phyloP scores from a whole-genome alignment of 1,139 yeast species.

The Debaryomyces subglobosus region DNA sequence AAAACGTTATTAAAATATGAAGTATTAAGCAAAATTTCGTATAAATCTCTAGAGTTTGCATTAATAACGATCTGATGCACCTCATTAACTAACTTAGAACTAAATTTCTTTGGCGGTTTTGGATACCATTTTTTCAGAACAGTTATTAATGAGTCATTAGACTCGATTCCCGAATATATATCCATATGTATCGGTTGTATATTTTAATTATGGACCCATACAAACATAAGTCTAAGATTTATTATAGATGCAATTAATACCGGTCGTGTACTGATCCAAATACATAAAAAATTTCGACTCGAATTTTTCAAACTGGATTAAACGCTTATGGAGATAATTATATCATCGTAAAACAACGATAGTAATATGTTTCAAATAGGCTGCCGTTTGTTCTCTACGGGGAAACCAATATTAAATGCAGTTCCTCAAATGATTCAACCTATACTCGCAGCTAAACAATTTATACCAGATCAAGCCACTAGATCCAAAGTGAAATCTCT shows the following conservation, averaged over 20 bases:
- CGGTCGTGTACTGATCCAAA: background rate
- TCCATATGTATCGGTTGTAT: background rate
- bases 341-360: background rate
- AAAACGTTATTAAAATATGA: constrained; percentile 31
- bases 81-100: constrained; percentile 21
- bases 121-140: constrained; percentile 23
- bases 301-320: constrained; percentile 8
- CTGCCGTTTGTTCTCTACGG: constrained; percentile 24
- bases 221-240: background rate
- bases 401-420: constrained; percentile 16
- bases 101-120: constrained; percentile 20
- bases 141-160: constrained; percentile 1
- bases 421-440: constrained; percentile 24
- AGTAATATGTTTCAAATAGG: constrained; percentile 21
- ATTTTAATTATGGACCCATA: background rate
- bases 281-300: constrained; percentile 5
- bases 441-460: constrained; percentile 37
- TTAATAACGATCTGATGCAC: constrained; percentile 21
- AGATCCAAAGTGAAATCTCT: constrained; percentile 39
- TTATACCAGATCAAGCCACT: constrained; percentile 28
- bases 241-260: background rate
- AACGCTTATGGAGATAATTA: background rate
- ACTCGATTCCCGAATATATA: background rate
- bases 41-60: constrained; percentile 8
- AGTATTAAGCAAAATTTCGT: constrained; percentile 22